Conservation (phyloP, 1,284 basidiomycete species). For the Paramarasmius palmivorus region DNA sequence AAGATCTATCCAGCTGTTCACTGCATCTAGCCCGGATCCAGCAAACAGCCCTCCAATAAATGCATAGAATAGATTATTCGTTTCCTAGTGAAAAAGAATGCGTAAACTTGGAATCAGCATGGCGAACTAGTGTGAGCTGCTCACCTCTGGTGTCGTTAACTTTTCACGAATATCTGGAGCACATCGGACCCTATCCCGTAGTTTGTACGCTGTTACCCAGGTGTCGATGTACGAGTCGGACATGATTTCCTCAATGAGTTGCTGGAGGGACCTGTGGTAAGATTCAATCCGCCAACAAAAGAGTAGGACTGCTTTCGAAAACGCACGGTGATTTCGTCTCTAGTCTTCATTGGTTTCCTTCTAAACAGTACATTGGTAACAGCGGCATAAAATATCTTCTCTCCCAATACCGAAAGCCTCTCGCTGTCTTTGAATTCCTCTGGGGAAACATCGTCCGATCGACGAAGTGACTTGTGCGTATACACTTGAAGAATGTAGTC, state of each 20-base stretch:
- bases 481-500: slow-evolving; percentile 65
- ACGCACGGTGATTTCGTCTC: slow-evolving; percentile 51
- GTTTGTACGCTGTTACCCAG: slow-evolving; percentile 59
- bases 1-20: slow-evolving; percentile 59
- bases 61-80: slow-evolving; percentile 56
- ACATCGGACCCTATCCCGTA: slow-evolving; percentile 61
- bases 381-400: slow-evolving; percentile 48
- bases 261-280: slow-evolving; percentile 22
- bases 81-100: too few species aligned
- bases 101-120: too few species aligned
- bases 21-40: slow-evolving; percentile 50
- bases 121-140: slow-evolving; percentile 18
- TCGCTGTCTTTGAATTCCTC: slow-evolving; percentile 58
- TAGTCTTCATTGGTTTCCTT: slow-evolving; percentile 52
- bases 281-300: slow-evolving; percentile 8
- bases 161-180: slow-evolving; percentile 37
- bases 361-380: slow-evolving; percentile 53
- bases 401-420: slow-evolving; percentile 55
- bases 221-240: slow-evolving; percentile 47
- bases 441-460: slow-evolving; percentile 35
- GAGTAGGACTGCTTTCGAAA: slow-evolving; percentile 1
- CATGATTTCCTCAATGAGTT: slow-evolving; percentile 35
- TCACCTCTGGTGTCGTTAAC: slow-evolving; percentile 50
- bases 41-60: slow-evolving; percentile 67
- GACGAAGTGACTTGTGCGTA: slow-evolving; percentile 64